Conservation (phyloP, 2,329 filamentous ascomycete genomes). For the Talaromyces sp. region DNA sequence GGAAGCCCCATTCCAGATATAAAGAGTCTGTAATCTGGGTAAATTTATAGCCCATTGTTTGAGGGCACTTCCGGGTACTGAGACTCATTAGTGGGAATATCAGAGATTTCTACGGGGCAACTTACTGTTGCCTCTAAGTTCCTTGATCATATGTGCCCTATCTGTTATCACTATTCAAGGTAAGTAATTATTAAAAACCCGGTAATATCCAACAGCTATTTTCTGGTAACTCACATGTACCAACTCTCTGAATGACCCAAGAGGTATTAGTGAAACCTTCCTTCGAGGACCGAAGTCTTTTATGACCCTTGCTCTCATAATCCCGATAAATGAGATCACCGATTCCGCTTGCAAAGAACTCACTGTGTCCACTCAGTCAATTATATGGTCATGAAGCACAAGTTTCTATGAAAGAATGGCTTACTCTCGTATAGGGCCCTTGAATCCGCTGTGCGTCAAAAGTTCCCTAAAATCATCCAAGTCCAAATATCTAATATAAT, state of each 20-base stretch:
- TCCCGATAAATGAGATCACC: slow-evolving; percentile 20
- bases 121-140: slow-evolving; percentile 53
- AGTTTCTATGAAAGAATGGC: slow-evolving; percentile 35
- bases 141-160: slow-evolving; percentile 55
- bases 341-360: slow-evolving; percentile 52
- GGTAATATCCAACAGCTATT: neutral
- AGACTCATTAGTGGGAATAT: neutral
- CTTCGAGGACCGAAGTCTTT: slow-evolving; percentile 24
- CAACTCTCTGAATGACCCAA: slow-evolving; percentile 47
- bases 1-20: slow-evolving; percentile 59
- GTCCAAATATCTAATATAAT: slow-evolving; percentile 63
- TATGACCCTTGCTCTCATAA: slow-evolving; percentile 22
- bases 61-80: slow-evolving; percentile 52
- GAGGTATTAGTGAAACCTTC: slow-evolving; percentile 24
- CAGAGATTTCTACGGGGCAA: neutral
- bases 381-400: neutral
- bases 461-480: slow-evolving; percentile 60
- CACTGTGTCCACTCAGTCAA: slow-evolving; percentile 27
- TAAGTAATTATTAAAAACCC: neutral
- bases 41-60: slow-evolving; percentile 59
- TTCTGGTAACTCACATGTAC: slow-evolving; percentile 40
- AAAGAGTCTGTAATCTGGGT: slow-evolving; percentile 56
- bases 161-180: slow-evolving; percentile 40
- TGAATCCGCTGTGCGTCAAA: slow-evolving; percentile 58
- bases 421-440: slow-evolving; percentile 55